Conservation (phyloP, 331 rosid genomes). For the Dryas integrifolia region DNA sequence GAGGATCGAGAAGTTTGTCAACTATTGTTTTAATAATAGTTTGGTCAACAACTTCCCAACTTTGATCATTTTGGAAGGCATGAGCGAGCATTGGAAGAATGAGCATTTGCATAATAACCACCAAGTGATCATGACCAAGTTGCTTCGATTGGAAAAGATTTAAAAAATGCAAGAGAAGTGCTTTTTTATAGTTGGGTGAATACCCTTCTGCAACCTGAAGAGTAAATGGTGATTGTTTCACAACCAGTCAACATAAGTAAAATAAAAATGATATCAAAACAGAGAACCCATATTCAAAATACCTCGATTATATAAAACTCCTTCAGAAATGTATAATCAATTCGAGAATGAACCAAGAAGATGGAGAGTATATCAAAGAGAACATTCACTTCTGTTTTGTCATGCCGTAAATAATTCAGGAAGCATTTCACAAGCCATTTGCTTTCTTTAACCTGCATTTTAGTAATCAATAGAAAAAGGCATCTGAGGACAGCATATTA, state of each 20-base stretch:
- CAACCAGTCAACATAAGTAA: conserved; percentile 4
- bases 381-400: conserved; percentile 92
- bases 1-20: conserved; percentile 99
- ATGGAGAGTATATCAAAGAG: conserved; percentile 95
- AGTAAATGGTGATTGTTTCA: conserved; percentile 20
- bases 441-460: conserved; percentile 86
- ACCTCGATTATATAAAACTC: conserved; percentile 98
- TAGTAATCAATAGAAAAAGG: neutral
- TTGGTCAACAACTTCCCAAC: conserved; percentile 98
- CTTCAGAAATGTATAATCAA: conserved; percentile 74
- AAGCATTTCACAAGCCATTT: conserved; percentile 98
- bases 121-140: conserved; percentile 88
- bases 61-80: conserved; percentile 91
- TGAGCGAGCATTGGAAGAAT: conserved; percentile 99
- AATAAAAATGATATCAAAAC: neutral
- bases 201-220: conserved; percentile 96
- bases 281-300: conserved; percentile 20
- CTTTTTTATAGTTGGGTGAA: conserved; percentile 69
- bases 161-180: conserved; percentile 78
- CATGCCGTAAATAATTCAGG: conserved; percentile 90
- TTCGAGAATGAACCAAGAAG: conserved; percentile 83
- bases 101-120: conserved; percentile 96
- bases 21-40: conserved; percentile 81
- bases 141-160: conserved; percentile 87
- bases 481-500: neutral